Evolutionary conservation across 306 rosid genomes (phyloP).

Genomic region (Pyrus communis): DNA sequence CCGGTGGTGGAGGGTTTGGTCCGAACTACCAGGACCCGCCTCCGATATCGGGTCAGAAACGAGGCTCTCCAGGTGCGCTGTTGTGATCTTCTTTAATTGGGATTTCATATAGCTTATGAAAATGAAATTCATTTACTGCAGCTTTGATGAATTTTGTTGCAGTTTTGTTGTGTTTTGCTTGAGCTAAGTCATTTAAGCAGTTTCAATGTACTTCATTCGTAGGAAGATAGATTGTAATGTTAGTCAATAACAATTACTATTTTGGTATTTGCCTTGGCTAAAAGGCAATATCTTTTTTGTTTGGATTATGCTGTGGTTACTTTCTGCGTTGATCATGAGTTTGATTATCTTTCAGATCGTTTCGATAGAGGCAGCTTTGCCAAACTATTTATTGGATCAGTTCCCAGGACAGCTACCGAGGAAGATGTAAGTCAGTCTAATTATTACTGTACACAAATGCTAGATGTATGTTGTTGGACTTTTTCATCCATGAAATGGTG

Average conservation of each 20-base stretch:
- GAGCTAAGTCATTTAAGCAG: neutral
- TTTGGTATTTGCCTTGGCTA: neutral
- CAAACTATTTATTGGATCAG: slow-evolving; percentile 88
- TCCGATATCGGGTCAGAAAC: slow-evolving; percentile 66
- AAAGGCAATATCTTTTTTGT: neutral
- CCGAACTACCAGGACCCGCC: slow-evolving; percentile 32
- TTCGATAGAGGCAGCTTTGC: slow-evolving; percentile 63
- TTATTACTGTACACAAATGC: neutral
- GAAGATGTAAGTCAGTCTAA: slow-evolving; percentile 53
- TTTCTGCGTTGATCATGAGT: neutral
- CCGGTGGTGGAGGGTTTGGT: slow-evolving; percentile 42
- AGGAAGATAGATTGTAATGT: neutral
- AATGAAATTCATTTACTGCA: neutral
- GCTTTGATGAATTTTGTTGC: neutral
- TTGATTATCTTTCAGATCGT: slow-evolving; percentile 39
- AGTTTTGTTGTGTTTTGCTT: neutral
- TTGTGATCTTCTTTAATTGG: neutral
- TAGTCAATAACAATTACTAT: neutral
- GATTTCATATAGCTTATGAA: neutral
- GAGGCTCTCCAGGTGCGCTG: slow-evolving; percentile 70
- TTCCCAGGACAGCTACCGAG: slow-evolving; percentile 84
- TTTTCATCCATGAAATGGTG: neutral
- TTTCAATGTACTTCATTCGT: neutral
- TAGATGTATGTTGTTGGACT: neutral
- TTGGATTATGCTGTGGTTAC: neutral